Percentiles rank a stretch among this genome's conserved stretches.
Evolutionary conservation across 192 early-diverging fungal species (phyloP).

Genomic region (Paraglomus brasilianum): DNA sequence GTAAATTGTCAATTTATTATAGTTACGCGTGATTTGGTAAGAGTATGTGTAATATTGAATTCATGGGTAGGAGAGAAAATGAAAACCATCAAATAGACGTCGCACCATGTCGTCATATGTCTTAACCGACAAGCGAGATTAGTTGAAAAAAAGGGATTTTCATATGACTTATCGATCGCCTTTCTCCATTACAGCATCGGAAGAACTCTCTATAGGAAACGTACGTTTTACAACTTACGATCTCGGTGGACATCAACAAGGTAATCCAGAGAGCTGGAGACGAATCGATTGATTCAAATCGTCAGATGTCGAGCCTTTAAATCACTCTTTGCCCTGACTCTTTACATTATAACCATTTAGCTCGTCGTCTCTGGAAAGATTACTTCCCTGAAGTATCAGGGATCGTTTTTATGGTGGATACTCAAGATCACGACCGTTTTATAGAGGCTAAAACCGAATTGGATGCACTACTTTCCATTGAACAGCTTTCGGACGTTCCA

Average conservation of each 20-base stretch:
- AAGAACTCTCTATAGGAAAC: conserved; percentile 96
- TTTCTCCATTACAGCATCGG: conserved; percentile 65
- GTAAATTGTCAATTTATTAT: conserved; percentile 31
- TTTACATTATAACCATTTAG: conserved; percentile 37
- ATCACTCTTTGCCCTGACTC: conserved; percentile 10
- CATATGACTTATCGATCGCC: not conserved
- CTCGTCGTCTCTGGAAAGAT: conserved; percentile 97
- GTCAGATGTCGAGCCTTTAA: not conserved
- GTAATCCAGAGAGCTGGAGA: conserved; percentile 36
- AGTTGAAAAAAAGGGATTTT: too few species aligned
- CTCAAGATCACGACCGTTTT: conserved; percentile 82
- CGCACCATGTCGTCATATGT: too few species aligned
- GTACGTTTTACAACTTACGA: conserved; percentile 98
- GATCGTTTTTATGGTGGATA: conserved; percentile 97
- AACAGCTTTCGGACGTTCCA: conserved; percentile 88
- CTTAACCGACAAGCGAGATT: too few species aligned
- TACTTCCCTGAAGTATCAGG: conserved; percentile 98
- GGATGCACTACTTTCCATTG: conserved; percentile 90
- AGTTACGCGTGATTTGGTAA: conserved; percentile 2
- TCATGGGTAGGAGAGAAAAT: too few species aligned
- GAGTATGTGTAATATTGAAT: not conserved
- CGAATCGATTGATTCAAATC: not conserved
- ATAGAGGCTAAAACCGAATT: conserved; percentile 91
- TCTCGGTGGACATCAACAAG: conserved; percentile 95
- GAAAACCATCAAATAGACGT: too few species aligned